Evolutionary conservation across 345 rosid genomes (phyloP).

Genomic region (Linum tenue): DNA sequence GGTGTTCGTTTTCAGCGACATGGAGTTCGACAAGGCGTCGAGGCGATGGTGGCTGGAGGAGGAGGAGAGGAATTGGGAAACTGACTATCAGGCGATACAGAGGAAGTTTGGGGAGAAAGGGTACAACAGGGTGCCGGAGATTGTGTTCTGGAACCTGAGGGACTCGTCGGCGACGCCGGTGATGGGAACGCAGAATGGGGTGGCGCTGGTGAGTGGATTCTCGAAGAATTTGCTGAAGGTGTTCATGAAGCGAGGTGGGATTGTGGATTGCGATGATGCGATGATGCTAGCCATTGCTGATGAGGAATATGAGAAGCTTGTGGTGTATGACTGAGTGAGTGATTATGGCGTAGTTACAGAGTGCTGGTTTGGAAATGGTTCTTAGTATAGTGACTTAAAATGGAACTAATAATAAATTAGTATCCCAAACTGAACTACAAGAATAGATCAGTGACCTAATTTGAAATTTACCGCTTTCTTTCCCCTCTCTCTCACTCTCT

Average conservation of each 20-base stretch:
- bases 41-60: neutral
- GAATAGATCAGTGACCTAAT: neutral
- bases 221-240: neutral
- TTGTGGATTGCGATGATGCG: neutral
- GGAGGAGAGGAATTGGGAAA: neutral
- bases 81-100: neutral
- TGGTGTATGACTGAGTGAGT: too few relatives aligned
- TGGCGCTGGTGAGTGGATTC: neutral
- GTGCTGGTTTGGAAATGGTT: too few relatives aligned
- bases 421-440: too few relatives aligned
- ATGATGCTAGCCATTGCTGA: too few relatives aligned
- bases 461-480: conserved; percentile 12
- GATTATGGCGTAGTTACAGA: too few relatives aligned
- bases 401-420: too few relatives aligned
- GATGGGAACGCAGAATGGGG: neutral
- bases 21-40: neutral
- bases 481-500: conserved; percentile 22
- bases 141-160: neutral
- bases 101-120: neutral
- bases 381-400: too few relatives aligned
- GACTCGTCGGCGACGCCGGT: neutral
- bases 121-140: neutral
- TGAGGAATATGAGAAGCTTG: too few relatives aligned
- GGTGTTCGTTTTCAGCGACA: neutral
- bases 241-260: neutral